Conservation (phyloP, 1,139 yeast species). For the Geotrichum bryndzae region DNA sequence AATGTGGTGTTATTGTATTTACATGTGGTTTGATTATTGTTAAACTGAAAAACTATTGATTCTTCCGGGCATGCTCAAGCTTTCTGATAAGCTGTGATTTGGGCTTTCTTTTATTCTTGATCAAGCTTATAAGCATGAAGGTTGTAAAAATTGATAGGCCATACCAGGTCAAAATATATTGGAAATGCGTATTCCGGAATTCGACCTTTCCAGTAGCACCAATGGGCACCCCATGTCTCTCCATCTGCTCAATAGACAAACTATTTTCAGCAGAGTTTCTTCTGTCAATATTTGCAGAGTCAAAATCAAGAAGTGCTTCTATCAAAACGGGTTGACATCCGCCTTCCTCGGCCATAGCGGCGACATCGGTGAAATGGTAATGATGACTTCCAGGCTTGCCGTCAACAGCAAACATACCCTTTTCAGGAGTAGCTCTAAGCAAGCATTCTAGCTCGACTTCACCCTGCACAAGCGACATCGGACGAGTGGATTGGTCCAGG, state of each 20-base stretch:
- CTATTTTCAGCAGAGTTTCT: slow-evolving; percentile 26
- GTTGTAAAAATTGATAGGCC: slow-evolving; percentile 71
- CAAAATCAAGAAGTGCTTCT: slow-evolving; percentile 56
- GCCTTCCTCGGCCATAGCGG: slow-evolving; percentile 68
- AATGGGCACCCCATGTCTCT: slow-evolving; percentile 81
- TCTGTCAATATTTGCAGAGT: slow-evolving; percentile 48
- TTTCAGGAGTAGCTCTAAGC: slow-evolving; percentile 63
- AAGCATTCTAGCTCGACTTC: slow-evolving; percentile 68
- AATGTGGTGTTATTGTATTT: background rate
- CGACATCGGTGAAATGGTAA: slow-evolving; percentile 63
- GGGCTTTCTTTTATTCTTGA: slow-evolving; percentile 31
- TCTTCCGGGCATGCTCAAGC: slow-evolving; percentile 28
- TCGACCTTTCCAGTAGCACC: slow-evolving; percentile 77
- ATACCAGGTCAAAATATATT: slow-evolving; percentile 92
- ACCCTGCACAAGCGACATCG: slow-evolving; percentile 69
- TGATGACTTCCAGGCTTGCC: slow-evolving; percentile 48
- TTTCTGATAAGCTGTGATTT: slow-evolving; percentile 20
- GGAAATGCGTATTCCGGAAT: slow-evolving; percentile 82
- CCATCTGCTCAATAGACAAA: slow-evolving; percentile 31
- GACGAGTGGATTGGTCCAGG: slow-evolving; percentile 58
- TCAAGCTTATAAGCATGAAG: slow-evolving; percentile 53
- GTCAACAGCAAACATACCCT: slow-evolving; percentile 68
- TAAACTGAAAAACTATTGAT: slow-evolving; percentile 1
- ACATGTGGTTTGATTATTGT: background rate
- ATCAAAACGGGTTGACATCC: slow-evolving; percentile 68